Evolutionary conservation across 2,329 filamentous ascomycete genomes (phyloP).

Genomic region (Akanthomyces muscarius): DNA sequence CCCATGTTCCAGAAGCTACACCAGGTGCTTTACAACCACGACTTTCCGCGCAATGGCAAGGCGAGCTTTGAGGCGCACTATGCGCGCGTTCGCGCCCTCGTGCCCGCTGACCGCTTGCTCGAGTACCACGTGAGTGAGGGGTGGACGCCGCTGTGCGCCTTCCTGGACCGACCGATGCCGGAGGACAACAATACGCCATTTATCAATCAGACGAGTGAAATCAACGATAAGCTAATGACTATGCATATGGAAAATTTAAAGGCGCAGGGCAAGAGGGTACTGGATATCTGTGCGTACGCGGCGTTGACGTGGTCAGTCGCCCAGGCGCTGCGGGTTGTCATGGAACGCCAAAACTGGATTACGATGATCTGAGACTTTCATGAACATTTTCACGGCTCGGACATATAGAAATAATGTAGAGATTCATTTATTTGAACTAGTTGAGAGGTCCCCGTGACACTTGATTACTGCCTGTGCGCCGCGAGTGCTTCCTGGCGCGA

Average conservation of each 20-base stretch:
- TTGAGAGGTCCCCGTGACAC: no score
- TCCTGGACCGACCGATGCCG: constrained; percentile 25
- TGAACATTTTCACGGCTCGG: background rate
- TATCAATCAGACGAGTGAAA: constrained; percentile 15
- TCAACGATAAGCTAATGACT: constrained; percentile 3
- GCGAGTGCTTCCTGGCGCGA: constrained; percentile 15
- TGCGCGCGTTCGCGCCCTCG: constrained; percentile 19
- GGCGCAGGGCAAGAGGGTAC: constrained; percentile 8
- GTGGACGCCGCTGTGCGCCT: constrained; percentile 27
- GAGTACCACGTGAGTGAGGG: constrained; percentile 24
- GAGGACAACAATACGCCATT: constrained; percentile 18
- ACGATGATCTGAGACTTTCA: background rate
- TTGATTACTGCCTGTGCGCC: background rate
- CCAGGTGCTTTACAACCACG: constrained; percentile 17
- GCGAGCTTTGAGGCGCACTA: constrained; percentile 24
- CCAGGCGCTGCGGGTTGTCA: background rate
- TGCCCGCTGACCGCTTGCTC: constrained; percentile 21
- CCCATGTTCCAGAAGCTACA: constrained; percentile 22
- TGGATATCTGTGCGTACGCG: constrained; percentile 8
- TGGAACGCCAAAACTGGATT: background rate
- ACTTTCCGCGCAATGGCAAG: constrained; percentile 14
- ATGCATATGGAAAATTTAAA: background rate
- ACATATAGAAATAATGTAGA: background rate
- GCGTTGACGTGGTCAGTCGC: constrained; percentile 1
- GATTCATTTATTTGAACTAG: background rate